Evolutionary conservation across 2,329 filamentous ascomycete species (phyloP).

Genomic region (Orbilia javanica): DNA sequence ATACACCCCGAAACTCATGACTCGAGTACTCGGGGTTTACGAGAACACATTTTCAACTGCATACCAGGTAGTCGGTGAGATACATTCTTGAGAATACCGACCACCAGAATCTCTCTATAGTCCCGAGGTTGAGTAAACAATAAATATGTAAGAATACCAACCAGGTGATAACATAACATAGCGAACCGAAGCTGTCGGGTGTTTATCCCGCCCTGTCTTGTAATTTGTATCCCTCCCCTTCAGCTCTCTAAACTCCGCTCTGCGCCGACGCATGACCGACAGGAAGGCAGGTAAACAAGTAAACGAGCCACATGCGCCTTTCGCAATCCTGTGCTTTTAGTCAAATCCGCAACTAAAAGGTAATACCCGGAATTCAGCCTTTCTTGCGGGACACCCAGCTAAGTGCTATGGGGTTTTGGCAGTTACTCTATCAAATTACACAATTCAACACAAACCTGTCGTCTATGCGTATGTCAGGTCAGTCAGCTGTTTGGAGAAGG

Average conservation of each 20-base stretch:
- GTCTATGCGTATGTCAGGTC: background rate
- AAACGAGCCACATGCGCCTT: constrained; percentile 15
- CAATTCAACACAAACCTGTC: constrained; percentile 48
- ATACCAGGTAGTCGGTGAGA: background rate
- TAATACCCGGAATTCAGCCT: constrained; percentile 3
- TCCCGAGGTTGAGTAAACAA: background rate
- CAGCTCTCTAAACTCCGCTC: constrained; percentile 12
- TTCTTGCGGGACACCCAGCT: background rate
- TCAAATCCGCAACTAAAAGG: constrained; percentile 47
- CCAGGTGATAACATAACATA: background rate
- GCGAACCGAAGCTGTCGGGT: background rate
- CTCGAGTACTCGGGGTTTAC: background rate
- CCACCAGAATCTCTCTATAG: too few relatives aligned
- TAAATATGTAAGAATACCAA: background rate
- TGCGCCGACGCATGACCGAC: background rate
- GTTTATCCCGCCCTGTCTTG: background rate
- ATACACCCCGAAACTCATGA: background rate
- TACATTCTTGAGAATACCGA: background rate
- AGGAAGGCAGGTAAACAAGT: background rate
- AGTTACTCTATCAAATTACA: constrained; percentile 54
- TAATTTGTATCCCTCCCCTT: background rate
- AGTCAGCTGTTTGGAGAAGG: constrained; percentile 3
- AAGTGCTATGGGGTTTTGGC: background rate
- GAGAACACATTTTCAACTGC: background rate
- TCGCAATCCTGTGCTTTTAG: constrained; percentile 33